A percentile compares a stretch with the other conserved stretches of the same genome.
phyloP scores from a whole-genome alignment of 1,284 basidiomycete genomes.

The Apiotrichum domesticum region DNA sequence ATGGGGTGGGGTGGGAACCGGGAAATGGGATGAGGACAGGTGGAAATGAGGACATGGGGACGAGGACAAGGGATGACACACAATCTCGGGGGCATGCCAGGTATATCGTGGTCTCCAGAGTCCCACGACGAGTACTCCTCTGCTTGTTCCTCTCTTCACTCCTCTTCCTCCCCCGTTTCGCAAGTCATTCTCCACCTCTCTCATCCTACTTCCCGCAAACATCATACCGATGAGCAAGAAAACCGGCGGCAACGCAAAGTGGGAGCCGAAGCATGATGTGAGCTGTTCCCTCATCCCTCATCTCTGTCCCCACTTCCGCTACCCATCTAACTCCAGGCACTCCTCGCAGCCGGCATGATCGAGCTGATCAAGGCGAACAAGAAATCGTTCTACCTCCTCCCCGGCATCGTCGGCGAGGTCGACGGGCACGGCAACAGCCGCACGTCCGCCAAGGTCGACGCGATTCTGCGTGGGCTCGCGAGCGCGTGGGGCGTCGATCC shows the following conservation, averaged over 20 bases:
- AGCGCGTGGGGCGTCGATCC: neutral
- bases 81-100: too few relatives aligned
- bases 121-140: too few relatives aligned
- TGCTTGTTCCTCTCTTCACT: too few relatives aligned
- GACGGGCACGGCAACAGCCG: slow-evolving; percentile 1
- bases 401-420: neutral
- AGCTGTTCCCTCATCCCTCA: neutral
- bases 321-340: neutral
- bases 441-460: neutral
- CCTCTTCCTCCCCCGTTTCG: too few relatives aligned
- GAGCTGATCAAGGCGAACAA: neutral
- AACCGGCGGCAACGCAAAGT: neutral
- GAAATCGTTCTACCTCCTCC: neutral
- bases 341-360: neutral
- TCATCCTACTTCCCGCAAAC: too few relatives aligned
- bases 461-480: neutral
- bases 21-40: too few relatives aligned
- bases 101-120: too few relatives aligned
- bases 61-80: too few relatives aligned
- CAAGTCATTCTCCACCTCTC: too few relatives aligned
- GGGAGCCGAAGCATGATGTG: neutral
- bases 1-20: too few relatives aligned
- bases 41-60: too few relatives aligned
- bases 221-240: neutral
- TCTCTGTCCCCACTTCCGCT: neutral